Percentiles rank a stretch among this genome's conserved stretches.
Conservation (phyloP, 345 rosid genomes). For the Populus deltoides region DNA sequence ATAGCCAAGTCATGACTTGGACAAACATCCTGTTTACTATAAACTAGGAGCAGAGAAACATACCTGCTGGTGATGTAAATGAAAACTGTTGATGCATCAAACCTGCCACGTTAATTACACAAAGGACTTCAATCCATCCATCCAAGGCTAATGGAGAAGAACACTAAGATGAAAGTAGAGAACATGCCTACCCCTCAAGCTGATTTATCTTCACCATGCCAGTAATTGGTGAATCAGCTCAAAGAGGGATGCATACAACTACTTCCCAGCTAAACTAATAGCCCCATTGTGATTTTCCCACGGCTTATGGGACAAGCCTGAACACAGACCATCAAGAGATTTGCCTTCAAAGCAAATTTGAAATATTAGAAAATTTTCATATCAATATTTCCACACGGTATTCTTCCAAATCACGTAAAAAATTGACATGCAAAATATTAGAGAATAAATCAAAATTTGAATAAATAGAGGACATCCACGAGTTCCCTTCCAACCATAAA, state of each 20-base stretch:
- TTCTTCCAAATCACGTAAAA: background rate
- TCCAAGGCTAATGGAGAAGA: constrained; percentile 2
- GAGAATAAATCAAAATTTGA: background rate
- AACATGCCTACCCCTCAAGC: constrained; percentile 23
- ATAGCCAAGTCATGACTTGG: background rate
- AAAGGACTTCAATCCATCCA: constrained; percentile 17
- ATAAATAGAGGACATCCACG: background rate
- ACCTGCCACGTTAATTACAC: constrained; percentile 30
- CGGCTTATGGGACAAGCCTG: constrained; percentile 29
- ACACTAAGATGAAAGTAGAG: constrained; percentile 15
- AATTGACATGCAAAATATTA: background rate
- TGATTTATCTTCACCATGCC: constrained; percentile 6
- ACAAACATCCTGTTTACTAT: constrained; percentile 7
- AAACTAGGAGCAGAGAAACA: constrained; percentile 20
- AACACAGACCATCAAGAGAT: constrained; percentile 18
- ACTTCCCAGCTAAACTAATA: constrained; percentile 20
- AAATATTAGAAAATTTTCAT: constrained; percentile 2
- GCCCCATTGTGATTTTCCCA: constrained; percentile 17
- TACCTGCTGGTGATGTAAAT: constrained; percentile 25
- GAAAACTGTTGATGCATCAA: constrained; percentile 19
- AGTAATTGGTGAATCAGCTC: constrained; percentile 5
- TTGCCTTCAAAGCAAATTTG: constrained; percentile 17
- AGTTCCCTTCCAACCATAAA: background rate
- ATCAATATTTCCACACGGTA: background rate
- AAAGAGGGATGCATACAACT: constrained; percentile 12